phyloP scores from a whole-genome alignment of 148 eudicot genomes.

The Oxyria digyna region DNA sequence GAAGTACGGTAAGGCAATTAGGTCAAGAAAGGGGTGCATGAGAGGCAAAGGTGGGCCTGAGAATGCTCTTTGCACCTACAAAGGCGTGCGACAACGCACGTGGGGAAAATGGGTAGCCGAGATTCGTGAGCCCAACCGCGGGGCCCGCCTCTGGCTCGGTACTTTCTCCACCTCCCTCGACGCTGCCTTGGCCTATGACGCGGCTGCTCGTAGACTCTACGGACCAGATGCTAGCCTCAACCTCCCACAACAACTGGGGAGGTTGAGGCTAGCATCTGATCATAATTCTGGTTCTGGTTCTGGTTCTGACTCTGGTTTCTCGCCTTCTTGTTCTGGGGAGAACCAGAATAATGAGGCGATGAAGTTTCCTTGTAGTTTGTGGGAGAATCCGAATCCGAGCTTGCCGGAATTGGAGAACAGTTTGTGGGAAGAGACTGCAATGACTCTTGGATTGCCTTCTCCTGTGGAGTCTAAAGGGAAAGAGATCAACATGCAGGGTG shows the following conservation, averaged over 20 bases:
- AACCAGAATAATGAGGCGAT: conserved; percentile 13
- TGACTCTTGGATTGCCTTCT: conserved; percentile 20
- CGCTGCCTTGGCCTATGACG: conserved; percentile 13
- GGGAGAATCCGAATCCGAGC: conserved; percentile 35
- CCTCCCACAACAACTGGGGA: neutral
- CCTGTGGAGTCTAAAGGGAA: neutral
- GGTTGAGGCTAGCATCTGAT: no score
- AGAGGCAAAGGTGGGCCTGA: conserved; percentile 16
- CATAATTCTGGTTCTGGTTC: no score
- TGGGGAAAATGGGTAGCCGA: conserved; percentile 19
- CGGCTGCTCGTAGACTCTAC: conserved; percentile 7
- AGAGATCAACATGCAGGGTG: neutral
- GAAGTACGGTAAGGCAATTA: neutral
- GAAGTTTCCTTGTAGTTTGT: conserved; percentile 9
- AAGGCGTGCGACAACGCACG: conserved; percentile 13
- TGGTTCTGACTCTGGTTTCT: neutral
- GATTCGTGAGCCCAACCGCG: conserved; percentile 14
- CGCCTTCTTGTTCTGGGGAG: conserved; percentile 14
- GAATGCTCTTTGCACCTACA: conserved; percentile 4
- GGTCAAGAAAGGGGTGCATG: conserved; percentile 15
- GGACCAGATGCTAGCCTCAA: conserved; percentile 6
- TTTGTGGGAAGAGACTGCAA: conserved; percentile 44
- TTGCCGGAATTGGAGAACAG: conserved; percentile 57
- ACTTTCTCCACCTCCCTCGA: conserved; percentile 10
- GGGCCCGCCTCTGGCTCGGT: conserved; percentile 14